Conservation (phyloP, 208 protist species). For the Trypanosoma cruzi region DNA sequence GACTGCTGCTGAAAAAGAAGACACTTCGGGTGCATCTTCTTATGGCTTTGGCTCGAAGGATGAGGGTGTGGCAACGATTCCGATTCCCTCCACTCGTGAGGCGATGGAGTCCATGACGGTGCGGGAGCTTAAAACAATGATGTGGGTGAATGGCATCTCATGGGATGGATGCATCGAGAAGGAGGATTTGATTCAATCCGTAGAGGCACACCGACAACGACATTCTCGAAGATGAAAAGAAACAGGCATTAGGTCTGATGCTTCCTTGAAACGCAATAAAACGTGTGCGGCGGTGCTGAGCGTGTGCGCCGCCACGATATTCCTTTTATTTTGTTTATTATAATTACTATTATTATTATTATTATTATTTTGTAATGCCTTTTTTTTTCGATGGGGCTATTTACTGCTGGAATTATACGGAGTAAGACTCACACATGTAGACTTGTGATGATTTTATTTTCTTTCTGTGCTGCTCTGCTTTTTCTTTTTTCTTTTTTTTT, state of each 20-base stretch:
- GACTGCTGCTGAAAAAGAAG: too few relatives aligned
- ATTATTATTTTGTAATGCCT: slow-evolving; percentile 10
- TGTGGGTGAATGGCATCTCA: slow-evolving; percentile 38
- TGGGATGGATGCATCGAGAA: slow-evolving; percentile 44
- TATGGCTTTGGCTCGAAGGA: background rate
- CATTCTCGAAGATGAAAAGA: too few relatives aligned
- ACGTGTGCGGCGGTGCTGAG: too few relatives aligned
- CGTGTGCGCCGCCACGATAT: too few relatives aligned
- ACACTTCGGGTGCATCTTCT: too few relatives aligned
- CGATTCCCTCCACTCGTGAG: slow-evolving; percentile 24
- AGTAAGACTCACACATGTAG: too few relatives aligned
- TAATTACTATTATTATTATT: slow-evolving; percentile 13
- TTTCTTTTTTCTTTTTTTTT: background rate
- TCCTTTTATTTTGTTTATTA: background rate
- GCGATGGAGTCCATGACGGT: slow-evolving; percentile 27
- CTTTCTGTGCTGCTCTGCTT: too few relatives aligned
- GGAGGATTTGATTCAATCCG: slow-evolving; percentile 21
- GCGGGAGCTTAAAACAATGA: slow-evolving; percentile 35
- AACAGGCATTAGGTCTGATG: too few relatives aligned
- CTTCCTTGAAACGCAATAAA: too few relatives aligned
- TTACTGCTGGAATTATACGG: too few relatives aligned
- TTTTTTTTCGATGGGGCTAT: too few relatives aligned
- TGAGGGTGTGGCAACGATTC: background rate
- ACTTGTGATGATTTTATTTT: too few relatives aligned
- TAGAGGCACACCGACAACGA: slow-evolving; percentile 5